Evolutionary conservation across 768 basidiomycete genomes (phyloP), one percentile per base, ranked within the genome.

Genomic region (Melanogaster broomeanus): DNA sequence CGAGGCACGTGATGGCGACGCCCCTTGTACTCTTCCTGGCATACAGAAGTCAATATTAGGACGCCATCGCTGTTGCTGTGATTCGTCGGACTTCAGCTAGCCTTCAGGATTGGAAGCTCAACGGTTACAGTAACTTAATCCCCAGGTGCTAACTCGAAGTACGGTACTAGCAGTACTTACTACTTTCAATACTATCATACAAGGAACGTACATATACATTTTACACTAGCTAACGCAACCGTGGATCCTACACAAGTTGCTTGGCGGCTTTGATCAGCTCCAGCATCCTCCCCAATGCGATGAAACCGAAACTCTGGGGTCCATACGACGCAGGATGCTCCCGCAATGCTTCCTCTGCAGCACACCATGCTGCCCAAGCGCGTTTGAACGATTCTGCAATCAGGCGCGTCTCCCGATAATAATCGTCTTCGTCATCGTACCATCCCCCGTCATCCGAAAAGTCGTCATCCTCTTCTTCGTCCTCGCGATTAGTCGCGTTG

Each of bases 321-420:
- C 78, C 78, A 52, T 72, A 80, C 41, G 45, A 44, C 4, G 22
- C 52, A 15, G 63, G 59, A 13, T 69, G 62, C 0, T 56, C 53
- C 40, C 38, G 45, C 16, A 77, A 34, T 10, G 38, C 42, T 2
- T 59, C 63, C 53, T 71, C 70, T 0, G 75, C 73, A 6, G 70
- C 70, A 6, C 64, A 54, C 79, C 78, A 80, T 0, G 68, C 79
- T 1, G 72, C 72, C 72, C 72, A 78, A 13, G 75, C 70, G 16
- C 77, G 74, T 52, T 56, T 61, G 52, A 76, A 75, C 35, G 55
- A 51, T 42, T 58, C 64, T 1, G 59, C 67, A 4, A 66, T 59
- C 18, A 62, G 65, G 22, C 61, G 67, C 37, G 62, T 44, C 53
- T 72, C 58, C 2, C 58, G 52, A 19, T 68, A 68, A 30, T 56